Evolutionary conservation across 176 grass and related monocot genomes (phyloP), one percentile per base, ranked within the genome.

Genomic region (Leersia perrieri): DNA sequence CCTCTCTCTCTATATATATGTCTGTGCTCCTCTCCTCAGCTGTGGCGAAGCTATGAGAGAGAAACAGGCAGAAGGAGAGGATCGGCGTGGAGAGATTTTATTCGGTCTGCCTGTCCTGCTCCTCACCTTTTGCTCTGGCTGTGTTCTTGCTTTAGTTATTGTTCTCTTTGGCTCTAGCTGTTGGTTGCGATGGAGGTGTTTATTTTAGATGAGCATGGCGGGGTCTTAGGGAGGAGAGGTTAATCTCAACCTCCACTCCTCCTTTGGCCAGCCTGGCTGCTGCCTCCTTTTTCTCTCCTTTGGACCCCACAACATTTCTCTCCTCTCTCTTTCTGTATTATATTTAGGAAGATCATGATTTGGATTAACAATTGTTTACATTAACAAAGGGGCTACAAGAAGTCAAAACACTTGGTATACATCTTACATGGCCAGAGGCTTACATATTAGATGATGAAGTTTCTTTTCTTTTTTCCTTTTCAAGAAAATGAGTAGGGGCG

Each of bases 161-260:
- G 47, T 51, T 72, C 6, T 79, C 39, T 33, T 31, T 53, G 25
- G 41, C 22, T 30, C 36, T 16, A 60, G 71, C 27, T 63, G 26
- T 26, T 60, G 29, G 60, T 34, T 78, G 26, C 9, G 33, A n/a
- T 57, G 32, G 55, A 28, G 64, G 25, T 33, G 74, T 33, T 27
- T 87, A 72, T 78, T 88, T 83, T 72, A 78, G 55, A 41, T 33
- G 66, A 58, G 74, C n/a, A 65, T 78, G 57, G 74, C 66, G 33
- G 66, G 66, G 86, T 78, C 80, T 33, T 20, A 64, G 72, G 78
- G n/a, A 15, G 76, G 62, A 63, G 55, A 76, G 16, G 39, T 62
- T 69, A 69, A 77, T 82, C 73, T 71, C 84, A 86, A 81, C 70
- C 77, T 42, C 77, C 62, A 40, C 32, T 65, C 7, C 31, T 66